Percentiles rank a stretch among this genome's conserved stretches.
Conservation (phyloP, 768 basidiomycete genomes). For the Podaxis sp. region DNA sequence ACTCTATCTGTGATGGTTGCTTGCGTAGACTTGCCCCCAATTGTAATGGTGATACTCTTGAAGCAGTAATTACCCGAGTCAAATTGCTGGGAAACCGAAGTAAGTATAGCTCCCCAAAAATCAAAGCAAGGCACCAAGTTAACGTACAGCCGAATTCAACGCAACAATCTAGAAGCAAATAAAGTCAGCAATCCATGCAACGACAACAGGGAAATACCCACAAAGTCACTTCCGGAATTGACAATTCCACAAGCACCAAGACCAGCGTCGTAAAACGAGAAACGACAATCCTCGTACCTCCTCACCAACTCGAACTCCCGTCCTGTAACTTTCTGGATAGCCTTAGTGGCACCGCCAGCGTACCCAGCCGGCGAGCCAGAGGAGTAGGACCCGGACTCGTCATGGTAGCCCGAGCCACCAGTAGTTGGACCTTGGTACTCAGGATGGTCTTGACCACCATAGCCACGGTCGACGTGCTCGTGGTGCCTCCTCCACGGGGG, state of each 20-base stretch:
- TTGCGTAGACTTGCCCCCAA: constrained; percentile 51
- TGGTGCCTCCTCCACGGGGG: constrained; percentile 3
- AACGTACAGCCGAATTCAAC: constrained; percentile 35
- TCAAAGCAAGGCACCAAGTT: not conserved
- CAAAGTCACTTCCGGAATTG: constrained; percentile 29
- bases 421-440: not conserved
- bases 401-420: not conserved
- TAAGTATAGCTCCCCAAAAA: not conserved
- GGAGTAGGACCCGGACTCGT: not conserved
- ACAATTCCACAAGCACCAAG: constrained; percentile 32
- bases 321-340: constrained; percentile 48
- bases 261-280: constrained; percentile 51
- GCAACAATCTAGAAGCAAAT: constrained; percentile 50
- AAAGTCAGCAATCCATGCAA: not conserved
- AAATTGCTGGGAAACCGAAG: constrained; percentile 48
- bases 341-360: not conserved
- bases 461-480: not conserved
- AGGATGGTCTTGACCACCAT: not conserved
- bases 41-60: constrained; percentile 60
- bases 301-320: constrained; percentile 39
- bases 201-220: constrained; percentile 19
- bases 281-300: constrained; percentile 39
- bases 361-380: not conserved
- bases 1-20: constrained; percentile 69
- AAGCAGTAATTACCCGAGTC: constrained; percentile 51